phyloP scores from a whole-genome alignment of 2,329 filamentous ascomycete genomes.

The Diaporthe humulicola region DNA sequence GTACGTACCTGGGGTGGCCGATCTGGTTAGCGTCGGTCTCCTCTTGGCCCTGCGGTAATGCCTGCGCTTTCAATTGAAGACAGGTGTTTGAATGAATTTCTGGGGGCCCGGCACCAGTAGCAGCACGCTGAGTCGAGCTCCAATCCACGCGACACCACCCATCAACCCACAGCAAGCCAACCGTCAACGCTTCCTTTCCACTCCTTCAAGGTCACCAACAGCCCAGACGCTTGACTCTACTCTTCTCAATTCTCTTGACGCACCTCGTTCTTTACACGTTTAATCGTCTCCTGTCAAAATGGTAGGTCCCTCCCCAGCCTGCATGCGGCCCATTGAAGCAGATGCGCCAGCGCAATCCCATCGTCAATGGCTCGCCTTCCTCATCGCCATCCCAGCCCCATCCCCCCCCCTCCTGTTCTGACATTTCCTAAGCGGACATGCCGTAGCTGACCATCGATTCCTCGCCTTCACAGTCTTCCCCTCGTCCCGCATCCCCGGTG shows the following conservation, averaged over 20 bases:
- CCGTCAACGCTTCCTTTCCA: constrained; percentile 18
- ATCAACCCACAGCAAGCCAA: constrained; percentile 4
- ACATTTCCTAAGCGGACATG: not conserved
- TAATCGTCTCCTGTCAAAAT: constrained; percentile 39
- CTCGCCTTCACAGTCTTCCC: constrained; percentile 64
- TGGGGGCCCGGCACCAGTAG: constrained; percentile 11
- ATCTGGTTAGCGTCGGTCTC: constrained; percentile 20
- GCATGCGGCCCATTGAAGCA: constrained; percentile 19
- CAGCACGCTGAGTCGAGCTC: constrained; percentile 4
- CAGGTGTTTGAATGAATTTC: constrained; percentile 35
- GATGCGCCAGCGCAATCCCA: constrained; percentile 12
- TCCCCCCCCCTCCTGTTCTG: not conserved
- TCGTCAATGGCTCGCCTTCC: not conserved
- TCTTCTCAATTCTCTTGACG: constrained; percentile 8
- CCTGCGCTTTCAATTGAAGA: constrained; percentile 34
- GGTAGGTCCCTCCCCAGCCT: constrained; percentile 41
- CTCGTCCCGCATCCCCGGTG: constrained; percentile 71
- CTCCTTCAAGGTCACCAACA: constrained; percentile 25
- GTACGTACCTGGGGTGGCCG: not conserved
- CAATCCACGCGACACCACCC: constrained; percentile 31
- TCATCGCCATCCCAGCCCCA: not conserved
- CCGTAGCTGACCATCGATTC: constrained; percentile 18
- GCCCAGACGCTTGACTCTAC: constrained; percentile 1
- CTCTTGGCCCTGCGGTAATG: not conserved
- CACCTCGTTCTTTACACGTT: constrained; percentile 18